Base-by-base conservation (phyloP, 176 grass and related monocot genomes). In the Musa troglodytarum region DNA sequence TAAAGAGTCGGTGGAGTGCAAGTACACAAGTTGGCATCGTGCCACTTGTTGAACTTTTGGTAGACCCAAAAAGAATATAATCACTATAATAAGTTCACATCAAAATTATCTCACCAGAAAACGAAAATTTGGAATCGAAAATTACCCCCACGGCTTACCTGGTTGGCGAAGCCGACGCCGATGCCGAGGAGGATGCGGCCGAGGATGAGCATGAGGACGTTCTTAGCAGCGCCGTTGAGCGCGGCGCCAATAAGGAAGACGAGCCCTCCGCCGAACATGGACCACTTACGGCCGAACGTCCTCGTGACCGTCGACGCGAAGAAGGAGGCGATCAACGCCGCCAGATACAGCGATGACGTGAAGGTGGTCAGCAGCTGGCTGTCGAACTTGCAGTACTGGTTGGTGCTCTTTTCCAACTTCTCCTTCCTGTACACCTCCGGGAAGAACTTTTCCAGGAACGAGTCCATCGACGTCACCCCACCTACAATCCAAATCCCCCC, bases 381-480 rank as follows among this genome's bases (percentile, higher is more conserved):
- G 77, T 96, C 77, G 54, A 96, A 96, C 81, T 91, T 89, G 88
- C 92, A 91, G 74, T 96, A 91, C 59, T 96, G 88, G 83, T 96
- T 91, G 1, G 76, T 79, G 79, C 85, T 83, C 25, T 70, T 76
- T 53, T n/a, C 76, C 28, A 67, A 81, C 86, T 85, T 82, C 19
- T 80, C 69, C 76, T 96, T 75, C 9, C 50, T 69, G 56, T 89
- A 96, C 55, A 96, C 92, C 5, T 83, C 82, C 1, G 88, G 92
- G 83, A 96, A 96, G 79, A 96, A 96, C 68, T 87, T 15, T 8
- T 17, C 25, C 2, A 96, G 54, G 86, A 96, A 96, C 6, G 92
- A 88, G 23, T 91, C 88, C 88, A 91, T 96, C 73, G 92, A 91
- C 9, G 92, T 96, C 9, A 96, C 92, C 11, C 83, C 83, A 15